phyloP scores from a whole-genome alignment of 768 basidiomycete species.

The Serpula lacrymans region DNA sequence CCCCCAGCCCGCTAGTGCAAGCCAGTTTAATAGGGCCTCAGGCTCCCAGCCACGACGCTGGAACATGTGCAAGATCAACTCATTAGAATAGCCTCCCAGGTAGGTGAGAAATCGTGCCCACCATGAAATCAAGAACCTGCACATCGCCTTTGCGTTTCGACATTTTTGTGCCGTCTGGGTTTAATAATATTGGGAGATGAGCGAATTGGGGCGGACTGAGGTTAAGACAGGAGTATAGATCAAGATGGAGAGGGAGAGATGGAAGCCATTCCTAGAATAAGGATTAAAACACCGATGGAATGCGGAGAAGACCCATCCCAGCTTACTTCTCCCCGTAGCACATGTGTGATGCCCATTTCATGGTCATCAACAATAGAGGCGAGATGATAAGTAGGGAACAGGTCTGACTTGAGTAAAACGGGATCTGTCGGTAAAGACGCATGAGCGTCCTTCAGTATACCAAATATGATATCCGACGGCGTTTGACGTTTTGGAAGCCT shows the following conservation, averaged over 20 bases:
- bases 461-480: conserved; percentile 73
- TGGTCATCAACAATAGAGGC: conserved; percentile 96
- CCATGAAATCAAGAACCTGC: conserved; percentile 82
- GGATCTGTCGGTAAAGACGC: conserved; percentile 85
- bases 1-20: conserved; percentile 94
- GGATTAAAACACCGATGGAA: not conserved
- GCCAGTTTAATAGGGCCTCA: conserved; percentile 85
- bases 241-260: conserved; percentile 87
- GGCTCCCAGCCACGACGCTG: conserved; percentile 91
- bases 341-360: conserved; percentile 94
- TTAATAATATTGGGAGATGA: conserved; percentile 87
- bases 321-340: conserved; percentile 85
- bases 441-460: conserved; percentile 67
- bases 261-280: conserved; percentile 86
- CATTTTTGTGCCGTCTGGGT: conserved; percentile 90
- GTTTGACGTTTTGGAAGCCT: conserved; percentile 48
- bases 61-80: conserved; percentile 1
- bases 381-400: conserved; percentile 94
- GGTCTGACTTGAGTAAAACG: conserved; percentile 86
- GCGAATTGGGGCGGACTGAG: conserved; percentile 78
- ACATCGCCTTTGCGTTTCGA: conserved; percentile 93
- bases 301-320: not conserved
- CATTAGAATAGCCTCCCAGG: conserved; percentile 1
- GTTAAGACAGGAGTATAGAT: conserved; percentile 77
- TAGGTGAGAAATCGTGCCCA: conserved; percentile 28